Conservation (phyloP, 148 eudicot genomes). For the Rhododendron molle region DNA sequence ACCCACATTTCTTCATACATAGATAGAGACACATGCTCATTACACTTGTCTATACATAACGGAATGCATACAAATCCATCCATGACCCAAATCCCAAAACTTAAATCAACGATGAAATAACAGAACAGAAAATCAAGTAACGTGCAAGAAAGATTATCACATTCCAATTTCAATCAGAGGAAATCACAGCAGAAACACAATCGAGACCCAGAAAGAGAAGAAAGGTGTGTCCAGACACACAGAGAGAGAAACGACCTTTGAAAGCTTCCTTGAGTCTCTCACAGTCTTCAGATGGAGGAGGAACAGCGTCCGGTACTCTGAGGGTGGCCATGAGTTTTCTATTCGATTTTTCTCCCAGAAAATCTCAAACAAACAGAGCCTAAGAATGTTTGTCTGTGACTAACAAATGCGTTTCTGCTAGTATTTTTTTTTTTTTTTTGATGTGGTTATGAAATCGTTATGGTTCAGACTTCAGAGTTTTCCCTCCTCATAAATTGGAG, state of each 20-base stretch:
- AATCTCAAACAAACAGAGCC: not conserved
- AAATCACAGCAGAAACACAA: not conserved
- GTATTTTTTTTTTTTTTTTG: not conserved
- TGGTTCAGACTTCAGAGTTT: not conserved
- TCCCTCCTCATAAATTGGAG: not conserved
- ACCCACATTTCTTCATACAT: not conserved
- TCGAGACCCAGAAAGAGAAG: not conserved
- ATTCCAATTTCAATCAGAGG: not conserved
- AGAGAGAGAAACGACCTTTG: slow-evolving; percentile 29
- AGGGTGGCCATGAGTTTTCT: slow-evolving; percentile 32
- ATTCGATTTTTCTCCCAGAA: not conserved
- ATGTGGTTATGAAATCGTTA: not conserved
- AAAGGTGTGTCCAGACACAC: not conserved
- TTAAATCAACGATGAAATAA: not conserved
- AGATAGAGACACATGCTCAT: not conserved
- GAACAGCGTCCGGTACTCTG: slow-evolving; percentile 47
- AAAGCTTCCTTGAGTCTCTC: slow-evolving; percentile 51
- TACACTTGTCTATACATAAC: not conserved
- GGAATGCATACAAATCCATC: not conserved
- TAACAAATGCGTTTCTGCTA: not conserved
- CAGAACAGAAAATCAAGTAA: not conserved
- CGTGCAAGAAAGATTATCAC: not conserved
- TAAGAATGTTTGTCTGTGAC: not conserved
- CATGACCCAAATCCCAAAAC: not conserved
- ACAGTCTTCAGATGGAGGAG: slow-evolving; percentile 56